Evolutionary conservation across 805 yeast species (phyloP), one percentile per base, ranked within the genome.

Genomic region (Scheffersomyces stipitis): DNA sequence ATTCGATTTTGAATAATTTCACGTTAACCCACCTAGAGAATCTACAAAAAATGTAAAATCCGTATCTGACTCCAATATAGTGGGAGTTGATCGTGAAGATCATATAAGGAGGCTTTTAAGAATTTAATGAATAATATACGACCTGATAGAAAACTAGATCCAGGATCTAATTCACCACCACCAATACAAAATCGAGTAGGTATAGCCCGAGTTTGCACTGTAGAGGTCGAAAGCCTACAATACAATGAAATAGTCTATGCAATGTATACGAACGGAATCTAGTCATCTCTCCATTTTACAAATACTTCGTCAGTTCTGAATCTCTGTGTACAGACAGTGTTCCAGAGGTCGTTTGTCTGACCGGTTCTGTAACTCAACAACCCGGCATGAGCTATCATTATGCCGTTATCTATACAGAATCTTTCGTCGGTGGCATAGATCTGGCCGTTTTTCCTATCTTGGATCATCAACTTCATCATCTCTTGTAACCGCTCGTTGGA

Each of bases 311-410:
- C 98, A 0, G 99, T 91, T 55, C 99, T 71, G 62, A 88, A 93
- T 55, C 93, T 75, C 60, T 93, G 99, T 0, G 96, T 85, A 49
- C 96, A 93, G 2, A 86, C 90, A 1, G 96, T 84, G 38, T 86
- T 78, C 18, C 66, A 57, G 33, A 91, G 50, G 5, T 69, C 72
- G 17, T 66, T 73, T 2, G 78, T 77, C 38, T 78, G 80, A 1
- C 97, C 96, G 73, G 82, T 84, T 49, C 98, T 71, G 54, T 80
- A 89, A 35, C 85, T 86, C 41, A 93, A 60, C 32, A 93, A 66
- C 0, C 99, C 99, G 0, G 99, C 98, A 54, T 93, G 99, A 0
- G 99, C 99, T 52, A 93, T 93, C 99, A 93, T 93, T 26, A 91
- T 93, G 8, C 99, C 99, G 54, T 93, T 93, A 58, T 93, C 99